phyloP scores from a whole-genome alignment of 2,329 filamentous ascomycete genomes.

The Alternaria postmessia region DNA sequence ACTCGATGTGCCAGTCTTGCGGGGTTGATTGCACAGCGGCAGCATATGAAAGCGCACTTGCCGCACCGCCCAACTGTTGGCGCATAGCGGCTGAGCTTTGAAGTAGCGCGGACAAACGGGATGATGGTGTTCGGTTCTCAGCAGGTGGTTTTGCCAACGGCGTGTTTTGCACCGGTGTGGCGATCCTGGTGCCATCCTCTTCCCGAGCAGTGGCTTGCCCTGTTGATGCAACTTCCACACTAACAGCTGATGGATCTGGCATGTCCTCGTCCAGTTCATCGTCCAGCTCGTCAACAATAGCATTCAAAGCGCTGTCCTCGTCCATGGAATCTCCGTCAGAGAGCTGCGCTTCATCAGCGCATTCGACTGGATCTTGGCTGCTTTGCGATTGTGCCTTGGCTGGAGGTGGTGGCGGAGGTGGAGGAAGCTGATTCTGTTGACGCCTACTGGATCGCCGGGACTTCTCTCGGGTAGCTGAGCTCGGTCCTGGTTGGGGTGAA shows the following conservation, averaged over 20 bases:
- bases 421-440: slow-evolving; percentile 57
- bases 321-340: slow-evolving; percentile 76
- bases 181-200: slow-evolving; percentile 87
- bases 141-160: slow-evolving; percentile 41
- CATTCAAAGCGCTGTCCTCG: slow-evolving; percentile 73
- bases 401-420: slow-evolving; percentile 61
- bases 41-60: slow-evolving; percentile 79
- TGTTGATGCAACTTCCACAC: slow-evolving; percentile 84
- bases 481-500: slow-evolving; percentile 56
- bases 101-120: slow-evolving; percentile 41
- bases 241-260: slow-evolving; percentile 87
- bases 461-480: slow-evolving; percentile 65
- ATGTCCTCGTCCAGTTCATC: slow-evolving; percentile 74
- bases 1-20: slow-evolving; percentile 97
- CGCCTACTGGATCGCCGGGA: slow-evolving; percentile 71
- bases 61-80: slow-evolving; percentile 37
- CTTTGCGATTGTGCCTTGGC: slow-evolving; percentile 49
- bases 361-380: slow-evolving; percentile 75
- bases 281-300: slow-evolving; percentile 89
- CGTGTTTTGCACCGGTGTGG: slow-evolving; percentile 75
- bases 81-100: slow-evolving; percentile 44
- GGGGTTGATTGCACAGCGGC: slow-evolving; percentile 81
- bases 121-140: slow-evolving; percentile 38
- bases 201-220: slow-evolving; percentile 91
- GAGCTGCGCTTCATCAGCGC: slow-evolving; percentile 88